A percentile compares a stretch with the other conserved stretches of the same genome.
These are phyloP conservation scores for Aureobasidium subglaciale DNA, from an alignment of 2,329 filamentous ascomycete species.

Conservation along the genomic window DNA sequence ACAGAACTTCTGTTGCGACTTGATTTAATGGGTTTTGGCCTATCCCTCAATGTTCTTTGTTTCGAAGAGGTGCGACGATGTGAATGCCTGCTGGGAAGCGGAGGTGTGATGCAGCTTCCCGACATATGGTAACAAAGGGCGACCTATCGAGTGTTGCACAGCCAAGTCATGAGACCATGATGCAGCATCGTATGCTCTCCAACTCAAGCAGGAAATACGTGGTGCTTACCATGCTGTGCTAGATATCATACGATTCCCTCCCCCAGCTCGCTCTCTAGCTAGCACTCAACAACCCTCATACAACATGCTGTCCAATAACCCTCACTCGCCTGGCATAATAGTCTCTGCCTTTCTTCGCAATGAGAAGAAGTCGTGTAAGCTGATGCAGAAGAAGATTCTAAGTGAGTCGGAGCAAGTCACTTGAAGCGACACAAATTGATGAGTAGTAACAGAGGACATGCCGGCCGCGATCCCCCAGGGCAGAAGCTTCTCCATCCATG, in stretches of 20 bases:
- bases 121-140: not conserved
- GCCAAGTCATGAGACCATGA: not conserved
- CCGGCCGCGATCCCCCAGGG: slow-evolving; percentile 3
- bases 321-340: not conserved
- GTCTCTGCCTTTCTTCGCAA: not conserved
- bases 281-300: not conserved
- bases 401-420: not conserved
- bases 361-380: slow-evolving; percentile 4
- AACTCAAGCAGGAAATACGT: not conserved
- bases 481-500: not conserved
- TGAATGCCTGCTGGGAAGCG: no score
- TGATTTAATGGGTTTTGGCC: no score
- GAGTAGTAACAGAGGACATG: not conserved
- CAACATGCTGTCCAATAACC: not conserved
- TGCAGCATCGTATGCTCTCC: not conserved
- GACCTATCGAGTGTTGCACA: slow-evolving; percentile 2
- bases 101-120: not conserved
- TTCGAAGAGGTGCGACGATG: no score
- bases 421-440: not conserved
- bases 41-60: not conserved
- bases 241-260: not conserved
- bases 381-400: slow-evolving; percentile 11
- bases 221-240: slow-evolving; percentile 4
- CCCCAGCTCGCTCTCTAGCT: not conserved
- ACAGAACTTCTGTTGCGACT: no score